These are phyloP conservation scores for Ceratocystis smalleyi DNA, from an alignment of 2,329 filamentous ascomycete genomes.

Conservation along the genomic window DNA sequence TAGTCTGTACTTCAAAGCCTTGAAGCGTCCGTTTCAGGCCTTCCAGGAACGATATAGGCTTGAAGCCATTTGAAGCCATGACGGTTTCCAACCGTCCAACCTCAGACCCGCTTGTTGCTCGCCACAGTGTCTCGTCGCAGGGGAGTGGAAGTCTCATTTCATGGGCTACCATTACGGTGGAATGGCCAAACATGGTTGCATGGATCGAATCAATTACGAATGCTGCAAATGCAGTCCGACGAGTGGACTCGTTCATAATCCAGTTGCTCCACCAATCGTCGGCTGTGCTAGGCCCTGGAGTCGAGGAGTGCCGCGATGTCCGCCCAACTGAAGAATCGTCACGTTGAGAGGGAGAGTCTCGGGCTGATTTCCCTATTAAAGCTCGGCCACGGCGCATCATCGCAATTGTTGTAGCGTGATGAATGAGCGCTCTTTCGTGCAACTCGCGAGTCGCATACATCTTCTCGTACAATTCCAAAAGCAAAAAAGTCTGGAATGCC, in stretches of 20 bases:
- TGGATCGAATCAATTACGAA: constrained; percentile 94
- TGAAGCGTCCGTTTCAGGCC: constrained; percentile 80
- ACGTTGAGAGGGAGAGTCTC: constrained; percentile 65
- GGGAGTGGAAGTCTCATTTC: constrained; percentile 84
- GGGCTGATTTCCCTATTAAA: constrained; percentile 64
- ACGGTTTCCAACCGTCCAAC: constrained; percentile 71
- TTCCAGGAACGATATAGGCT: constrained; percentile 75
- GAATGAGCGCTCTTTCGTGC: constrained; percentile 89
- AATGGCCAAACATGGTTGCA: constrained; percentile 95
- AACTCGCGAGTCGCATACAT: constrained; percentile 87
- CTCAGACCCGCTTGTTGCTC: constrained; percentile 72
- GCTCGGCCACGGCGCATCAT: constrained; percentile 89
- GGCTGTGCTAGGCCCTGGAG: constrained; percentile 48
- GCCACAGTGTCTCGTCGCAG: constrained; percentile 87
- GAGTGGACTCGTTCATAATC: constrained; percentile 86
- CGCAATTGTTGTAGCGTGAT: constrained; percentile 88
- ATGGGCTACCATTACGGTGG: constrained; percentile 90
- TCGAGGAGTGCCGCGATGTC: constrained; percentile 43
- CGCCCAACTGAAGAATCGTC: constrained; percentile 39
- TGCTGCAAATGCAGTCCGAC: constrained; percentile 78
- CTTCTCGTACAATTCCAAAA: constrained; percentile 92
- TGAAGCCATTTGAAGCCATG: constrained; percentile 64
- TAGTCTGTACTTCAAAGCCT: constrained; percentile 72
- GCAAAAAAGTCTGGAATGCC: constrained; percentile 81
- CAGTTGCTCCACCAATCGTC: constrained; percentile 93